A percentile compares a stretch with the other conserved stretches of the same genome.
phyloP scores from a whole-genome alignment of 805 yeast genomes.

The Saturnispora kantuleensis region DNA sequence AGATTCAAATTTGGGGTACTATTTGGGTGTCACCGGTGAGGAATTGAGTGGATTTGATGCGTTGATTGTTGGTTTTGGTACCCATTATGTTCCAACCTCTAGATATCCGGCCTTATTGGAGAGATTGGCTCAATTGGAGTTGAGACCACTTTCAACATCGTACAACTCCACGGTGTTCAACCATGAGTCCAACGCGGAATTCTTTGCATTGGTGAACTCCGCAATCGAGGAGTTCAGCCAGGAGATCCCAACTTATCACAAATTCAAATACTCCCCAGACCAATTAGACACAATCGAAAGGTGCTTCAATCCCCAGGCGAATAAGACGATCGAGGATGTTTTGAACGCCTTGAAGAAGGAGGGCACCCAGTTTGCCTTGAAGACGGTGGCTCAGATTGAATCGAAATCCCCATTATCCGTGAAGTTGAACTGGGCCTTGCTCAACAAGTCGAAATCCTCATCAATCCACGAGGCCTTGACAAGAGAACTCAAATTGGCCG shows the following conservation, averaged over 20 bases:
- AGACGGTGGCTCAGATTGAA: constrained; percentile 44
- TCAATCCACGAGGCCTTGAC: constrained; percentile 58
- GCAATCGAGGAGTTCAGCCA: constrained; percentile 74
- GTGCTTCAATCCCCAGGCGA: constrained; percentile 43
- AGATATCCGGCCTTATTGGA: constrained; percentile 51
- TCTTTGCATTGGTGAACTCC: constrained; percentile 50
- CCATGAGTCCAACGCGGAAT: constrained; percentile 24
- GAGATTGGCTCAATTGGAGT: constrained; percentile 54
- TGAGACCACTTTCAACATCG: constrained; percentile 16
- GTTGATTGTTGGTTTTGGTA: constrained; percentile 76
- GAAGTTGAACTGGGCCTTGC: constrained; percentile 57
- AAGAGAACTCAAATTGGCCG: constrained; percentile 67
- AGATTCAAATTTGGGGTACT: constrained; percentile 77
- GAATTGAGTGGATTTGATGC: constrained; percentile 69
- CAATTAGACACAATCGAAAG: constrained; percentile 57
- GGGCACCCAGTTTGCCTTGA: constrained; percentile 56
- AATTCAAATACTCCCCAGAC: constrained; percentile 45
- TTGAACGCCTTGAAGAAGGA: constrained; percentile 41
- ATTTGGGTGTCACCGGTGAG: constrained; percentile 79
- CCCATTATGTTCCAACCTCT: constrained; percentile 73
- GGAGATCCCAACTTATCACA: constrained; percentile 52
- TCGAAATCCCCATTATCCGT: constrained; percentile 73
- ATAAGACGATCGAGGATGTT: constrained; percentile 42
- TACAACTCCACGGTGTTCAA: constrained; percentile 14
- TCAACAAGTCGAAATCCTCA: constrained; percentile 49